Conservation (phyloP, 2,329 filamentous ascomycete genomes). For the Neofusicoccum sp. region DNA sequence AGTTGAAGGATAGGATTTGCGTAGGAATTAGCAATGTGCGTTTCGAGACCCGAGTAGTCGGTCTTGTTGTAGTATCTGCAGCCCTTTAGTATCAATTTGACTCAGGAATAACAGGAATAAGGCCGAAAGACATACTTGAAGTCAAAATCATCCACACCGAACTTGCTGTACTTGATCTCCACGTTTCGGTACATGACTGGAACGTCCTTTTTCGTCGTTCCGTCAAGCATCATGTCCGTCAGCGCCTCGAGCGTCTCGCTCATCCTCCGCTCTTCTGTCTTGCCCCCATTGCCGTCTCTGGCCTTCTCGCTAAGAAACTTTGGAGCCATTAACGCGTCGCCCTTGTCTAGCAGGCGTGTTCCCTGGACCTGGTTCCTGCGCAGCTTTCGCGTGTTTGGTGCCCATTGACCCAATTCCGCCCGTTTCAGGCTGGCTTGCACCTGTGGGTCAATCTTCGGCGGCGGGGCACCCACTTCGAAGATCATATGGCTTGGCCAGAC, state of each 20-base stretch:
- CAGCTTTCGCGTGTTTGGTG: slow-evolving; percentile 72
- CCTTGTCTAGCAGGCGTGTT: slow-evolving; percentile 64
- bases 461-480: slow-evolving; percentile 83
- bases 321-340: slow-evolving; percentile 71
- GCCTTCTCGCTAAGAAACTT: slow-evolving; percentile 96
- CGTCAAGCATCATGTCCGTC: slow-evolving; percentile 69
- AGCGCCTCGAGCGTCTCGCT: slow-evolving; percentile 66
- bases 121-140: slow-evolving; percentile 67
- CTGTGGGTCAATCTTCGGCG: slow-evolving; percentile 71
- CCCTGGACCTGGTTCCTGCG: slow-evolving; percentile 83
- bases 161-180: slow-evolving; percentile 98
- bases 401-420: slow-evolving; percentile 76
- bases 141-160: slow-evolving; percentile 98
- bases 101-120: not conserved
- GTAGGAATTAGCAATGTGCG: slow-evolving; percentile 95
- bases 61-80: slow-evolving; percentile 91
- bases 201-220: slow-evolving; percentile 75
- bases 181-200: slow-evolving; percentile 89
- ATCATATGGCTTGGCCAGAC: slow-evolving; percentile 85
- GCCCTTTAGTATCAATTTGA: not conserved
- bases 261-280: slow-evolving; percentile 39
- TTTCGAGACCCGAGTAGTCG: slow-evolving; percentile 86
- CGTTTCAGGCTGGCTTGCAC: slow-evolving; percentile 70
- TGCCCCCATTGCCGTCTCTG: slow-evolving; percentile 43
- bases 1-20: slow-evolving; percentile 91